phyloP scores from a whole-genome alignment of 495 filamentous ascomycete genomes.

The Achaetomiella virescens region DNA sequence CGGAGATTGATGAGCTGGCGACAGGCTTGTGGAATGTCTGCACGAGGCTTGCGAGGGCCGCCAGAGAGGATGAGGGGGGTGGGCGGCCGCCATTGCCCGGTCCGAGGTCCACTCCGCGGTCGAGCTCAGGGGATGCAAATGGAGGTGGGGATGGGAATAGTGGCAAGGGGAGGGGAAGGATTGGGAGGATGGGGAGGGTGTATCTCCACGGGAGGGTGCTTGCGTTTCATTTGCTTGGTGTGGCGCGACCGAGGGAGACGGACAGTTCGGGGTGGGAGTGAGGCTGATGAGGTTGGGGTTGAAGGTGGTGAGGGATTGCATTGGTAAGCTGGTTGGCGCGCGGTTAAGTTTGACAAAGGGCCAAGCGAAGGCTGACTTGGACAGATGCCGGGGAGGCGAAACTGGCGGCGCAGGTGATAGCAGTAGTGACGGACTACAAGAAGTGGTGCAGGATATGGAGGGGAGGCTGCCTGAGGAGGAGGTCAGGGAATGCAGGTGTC shows the following conservation, averaged over 20 bases:
- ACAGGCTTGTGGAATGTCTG: constrained; percentile 64
- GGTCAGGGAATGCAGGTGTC: constrained; percentile 27
- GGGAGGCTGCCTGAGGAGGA: constrained; percentile 26
- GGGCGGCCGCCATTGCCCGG: not conserved
- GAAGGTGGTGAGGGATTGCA: constrained; percentile 57
- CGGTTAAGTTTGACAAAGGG: not conserved
- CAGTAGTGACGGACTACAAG: constrained; percentile 59
- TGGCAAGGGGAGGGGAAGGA: not conserved
- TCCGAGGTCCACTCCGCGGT: not conserved
- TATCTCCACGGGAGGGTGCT: constrained; percentile 51
- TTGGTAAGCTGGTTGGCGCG: constrained; percentile 44
- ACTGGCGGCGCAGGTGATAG: constrained; percentile 52
- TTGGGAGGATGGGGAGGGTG: constrained; percentile 19
- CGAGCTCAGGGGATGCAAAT: not conserved
- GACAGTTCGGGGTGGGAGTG: constrained; percentile 35
- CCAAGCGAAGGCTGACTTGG: constrained; percentile 6
- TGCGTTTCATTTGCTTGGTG: constrained; percentile 63
- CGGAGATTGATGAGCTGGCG: constrained; percentile 48
- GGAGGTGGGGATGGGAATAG: not conserved
- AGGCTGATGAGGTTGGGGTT: constrained; percentile 61
- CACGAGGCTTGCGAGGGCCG: constrained; percentile 42
- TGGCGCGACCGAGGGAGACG: constrained; percentile 37
- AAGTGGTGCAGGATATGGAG: constrained; percentile 43
- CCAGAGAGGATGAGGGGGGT: not conserved
- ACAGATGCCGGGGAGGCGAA: constrained; percentile 48